Base-by-base conservation (phyloP, 768 basidiomycete species). In the Scleroderma citrinum region DNA sequence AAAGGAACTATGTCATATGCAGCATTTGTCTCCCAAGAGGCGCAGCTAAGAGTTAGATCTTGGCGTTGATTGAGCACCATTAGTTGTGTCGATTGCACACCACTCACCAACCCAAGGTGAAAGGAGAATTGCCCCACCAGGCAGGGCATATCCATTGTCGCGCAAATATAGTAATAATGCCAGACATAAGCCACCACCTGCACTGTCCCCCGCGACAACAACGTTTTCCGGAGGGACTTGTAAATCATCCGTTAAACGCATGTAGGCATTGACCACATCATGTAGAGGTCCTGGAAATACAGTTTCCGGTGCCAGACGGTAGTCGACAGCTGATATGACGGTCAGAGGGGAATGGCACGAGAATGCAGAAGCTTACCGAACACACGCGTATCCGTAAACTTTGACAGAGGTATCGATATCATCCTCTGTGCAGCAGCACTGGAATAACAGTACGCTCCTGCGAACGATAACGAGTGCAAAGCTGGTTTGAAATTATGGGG, bases 21-120 rank as follows among this genome's bases (percentile, higher is more conserved):
- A 23, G 86, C 82, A 65, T 97, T 97, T 48, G 87, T 88, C 26
- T 95, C 92, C 92, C 95, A 98, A n/a, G 92, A 95, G 48, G 93
- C 90, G 64, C 93, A 97, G 56, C 92, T 94, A 82, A 96, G 90
- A 0, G 96, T 97, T 53, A 99, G 69, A 66, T 95, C 92, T 90
- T 55, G 17, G 31, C 17, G 20, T 37, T 7, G 16, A 44, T 60
- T 29, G 26, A 29, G 26, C 32, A 50, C 43, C 47, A 16, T 45
- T 43, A 21, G 55, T 55, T 43, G 42, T n/a, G 41, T 31, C 30
- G 51, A 10, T 30, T 35, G 29, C 3, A 47, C 14, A 17, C 14
- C 24, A 79, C 89, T 71, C 50, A 85, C 93, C 92, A 56, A 95
- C 92, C 93, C 93, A 97, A 5, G 93, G 93, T 20, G 87, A 92